Evolutionary conservation across 1,139 yeast species (phyloP), one percentile per base, ranked within the genome.

Genomic region (Candida glucosophila): DNA sequence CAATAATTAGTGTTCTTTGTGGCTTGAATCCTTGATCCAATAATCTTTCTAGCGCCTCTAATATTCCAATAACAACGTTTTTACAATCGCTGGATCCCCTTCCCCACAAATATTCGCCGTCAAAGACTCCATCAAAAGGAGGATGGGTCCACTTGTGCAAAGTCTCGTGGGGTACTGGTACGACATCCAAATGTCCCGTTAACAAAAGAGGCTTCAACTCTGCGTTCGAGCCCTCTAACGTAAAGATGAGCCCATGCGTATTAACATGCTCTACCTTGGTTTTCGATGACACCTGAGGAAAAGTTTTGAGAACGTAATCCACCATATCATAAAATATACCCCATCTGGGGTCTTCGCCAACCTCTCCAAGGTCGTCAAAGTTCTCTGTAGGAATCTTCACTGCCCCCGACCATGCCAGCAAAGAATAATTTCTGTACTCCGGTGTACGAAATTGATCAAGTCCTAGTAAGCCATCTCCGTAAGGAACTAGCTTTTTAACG

Each of bases 151-250:
- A 82, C 25, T 65, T 58, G 19, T 48, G 58, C 22, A 66, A 45
- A 9, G 83, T 69, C 13, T 60, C 74, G 15, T 54, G 47, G 40
- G 73, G 76, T n/a, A 81, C 80, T 1, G 94, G 94, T 9, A 83
- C 94, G 4, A 78, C 82, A 44, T 82, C 94, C 46, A 76, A 83
- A 49, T 83, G 95, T 3, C 90, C 86, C 51, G 77, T 67, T 22
- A 81, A 55, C 48, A 82, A 45, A n/a, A 77, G 37, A 5, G 94
- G 94, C 46, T 77, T 74, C 40, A 77, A 55, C 3, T 42, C 32
- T 4, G 47, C 23, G 31, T 74, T 54, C 0, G 68, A 43, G 13
- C 93, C 93, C 36, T 70, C 53, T 78, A 83, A 77, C 15, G 76
- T 67, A 43, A 63, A 73, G 11, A 82, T 65, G 31, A 82, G 55